phyloP scores from a whole-genome alignment of 2,329 filamentous ascomycete species.

The Tolypocladium nubicola region DNA sequence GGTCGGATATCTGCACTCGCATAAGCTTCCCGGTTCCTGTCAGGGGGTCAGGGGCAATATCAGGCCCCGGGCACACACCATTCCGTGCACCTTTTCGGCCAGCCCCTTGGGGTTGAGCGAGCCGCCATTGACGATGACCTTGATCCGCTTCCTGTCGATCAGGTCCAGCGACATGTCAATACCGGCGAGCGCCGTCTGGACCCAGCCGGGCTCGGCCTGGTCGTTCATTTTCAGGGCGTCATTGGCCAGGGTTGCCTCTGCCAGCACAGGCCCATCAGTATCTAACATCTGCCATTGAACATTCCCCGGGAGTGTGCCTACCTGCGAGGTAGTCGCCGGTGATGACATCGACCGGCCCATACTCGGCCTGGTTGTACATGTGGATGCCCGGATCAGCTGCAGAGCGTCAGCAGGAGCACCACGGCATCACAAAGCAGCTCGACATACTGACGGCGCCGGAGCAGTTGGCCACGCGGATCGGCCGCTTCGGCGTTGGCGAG shows the following conservation, averaged over 20 bases:
- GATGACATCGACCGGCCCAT: slow-evolving; percentile 33
- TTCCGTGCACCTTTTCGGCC: slow-evolving; percentile 20
- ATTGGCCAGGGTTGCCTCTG: slow-evolving; percentile 16
- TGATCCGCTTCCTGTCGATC: slow-evolving; percentile 35
- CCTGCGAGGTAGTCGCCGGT: slow-evolving; percentile 29
- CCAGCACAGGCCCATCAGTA: slow-evolving; percentile 6
- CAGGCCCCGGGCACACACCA: slow-evolving; percentile 4
- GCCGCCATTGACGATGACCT: slow-evolving; percentile 46
- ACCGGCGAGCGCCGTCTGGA: slow-evolving; percentile 11
- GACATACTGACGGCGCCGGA: slow-evolving; percentile 12
- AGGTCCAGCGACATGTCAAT: slow-evolving; percentile 17
- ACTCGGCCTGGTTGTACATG: slow-evolving; percentile 18
- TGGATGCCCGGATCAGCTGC: slow-evolving; percentile 11
- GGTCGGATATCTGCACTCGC: slow-evolving; percentile 12
- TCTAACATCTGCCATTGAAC: too few species aligned
- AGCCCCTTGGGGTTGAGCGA: slow-evolving; percentile 42
- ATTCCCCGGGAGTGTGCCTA: not conserved
- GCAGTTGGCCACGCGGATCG: slow-evolving; percentile 14
- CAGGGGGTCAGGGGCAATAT: too few species aligned
- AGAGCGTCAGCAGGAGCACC: not conserved
- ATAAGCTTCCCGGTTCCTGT: not conserved
- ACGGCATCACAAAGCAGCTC: not conserved
- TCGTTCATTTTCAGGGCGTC: slow-evolving; percentile 7
- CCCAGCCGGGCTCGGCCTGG: slow-evolving; percentile 9
- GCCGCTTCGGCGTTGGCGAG: slow-evolving; percentile 2